Percentiles rank a stretch among this genome's conserved stretches.
phyloP scores from a whole-genome alignment of 148 eudicot genomes.

The Cornus florida region DNA sequence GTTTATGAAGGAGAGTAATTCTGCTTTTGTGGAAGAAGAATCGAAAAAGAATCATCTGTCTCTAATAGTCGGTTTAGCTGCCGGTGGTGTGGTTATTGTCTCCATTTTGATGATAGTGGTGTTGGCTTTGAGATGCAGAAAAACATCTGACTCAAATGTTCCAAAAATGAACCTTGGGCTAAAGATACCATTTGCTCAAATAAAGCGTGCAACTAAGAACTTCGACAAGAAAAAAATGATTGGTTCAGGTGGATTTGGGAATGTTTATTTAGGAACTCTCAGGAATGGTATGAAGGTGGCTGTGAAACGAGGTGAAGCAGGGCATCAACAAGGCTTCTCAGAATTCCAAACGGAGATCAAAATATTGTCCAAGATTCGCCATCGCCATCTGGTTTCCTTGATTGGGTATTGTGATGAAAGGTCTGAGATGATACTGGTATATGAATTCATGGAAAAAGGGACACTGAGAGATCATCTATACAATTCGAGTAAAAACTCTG shows the following conservation, averaged over 20 bases:
- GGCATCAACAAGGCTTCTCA: conserved; percentile 42
- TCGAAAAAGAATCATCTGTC: background rate
- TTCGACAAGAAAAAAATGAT: conserved; percentile 34
- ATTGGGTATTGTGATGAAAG: conserved; percentile 51
- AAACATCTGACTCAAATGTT: conserved; percentile 11
- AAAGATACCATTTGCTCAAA: conserved; percentile 32
- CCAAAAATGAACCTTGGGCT: conserved; percentile 39
- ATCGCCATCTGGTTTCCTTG: conserved; percentile 52
- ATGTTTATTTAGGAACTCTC: conserved; percentile 48
- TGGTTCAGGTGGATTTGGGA: conserved; percentile 64
- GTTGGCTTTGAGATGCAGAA: conserved; percentile 12
- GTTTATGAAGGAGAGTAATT: background rate
- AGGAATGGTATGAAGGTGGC: conserved; percentile 41
- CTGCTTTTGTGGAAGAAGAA: background rate
- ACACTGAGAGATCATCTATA: conserved; percentile 49
- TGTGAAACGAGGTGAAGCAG: conserved; percentile 48
- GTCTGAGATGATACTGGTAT: conserved; percentile 58
- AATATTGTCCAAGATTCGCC: conserved; percentile 49
- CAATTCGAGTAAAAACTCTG: background rate
- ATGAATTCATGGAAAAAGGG: conserved; percentile 63
- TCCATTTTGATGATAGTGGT: conserved; percentile 12
- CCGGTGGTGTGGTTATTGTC: conserved; percentile 22
- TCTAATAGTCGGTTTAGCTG: conserved; percentile 20
- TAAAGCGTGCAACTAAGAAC: conserved; percentile 39
- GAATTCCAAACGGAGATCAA: conserved; percentile 59